Conservation (phyloP, 2,329 filamentous ascomycete species). For the Nothophoma quercina region DNA sequence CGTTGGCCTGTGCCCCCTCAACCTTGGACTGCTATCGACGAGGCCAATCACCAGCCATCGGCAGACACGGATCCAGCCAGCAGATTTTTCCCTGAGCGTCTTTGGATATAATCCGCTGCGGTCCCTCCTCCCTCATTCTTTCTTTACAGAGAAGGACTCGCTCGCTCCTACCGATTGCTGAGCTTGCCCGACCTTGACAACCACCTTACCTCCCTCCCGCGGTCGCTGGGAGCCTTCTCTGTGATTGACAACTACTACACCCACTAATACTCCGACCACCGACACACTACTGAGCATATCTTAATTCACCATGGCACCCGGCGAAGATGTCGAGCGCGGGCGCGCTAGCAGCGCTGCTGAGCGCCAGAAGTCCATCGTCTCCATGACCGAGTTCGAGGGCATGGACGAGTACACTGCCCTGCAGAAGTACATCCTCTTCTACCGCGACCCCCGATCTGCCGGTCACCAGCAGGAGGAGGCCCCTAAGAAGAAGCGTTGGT, state of each 20-base stretch:
- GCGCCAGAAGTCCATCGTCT: constrained; percentile 47
- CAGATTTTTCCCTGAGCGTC: constrained; percentile 40
- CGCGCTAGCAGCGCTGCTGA: constrained; percentile 38
- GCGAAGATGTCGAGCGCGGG: constrained; percentile 47
- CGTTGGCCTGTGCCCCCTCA: constrained; percentile 18
- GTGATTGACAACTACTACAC: constrained; percentile 27
- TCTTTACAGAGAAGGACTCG: constrained; percentile 41
- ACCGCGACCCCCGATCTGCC: constrained; percentile 65
- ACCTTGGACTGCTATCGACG: constrained; percentile 22
- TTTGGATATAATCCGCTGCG: constrained; percentile 32
- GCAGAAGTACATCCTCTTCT: constrained; percentile 72
- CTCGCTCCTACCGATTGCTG: constrained; percentile 37
- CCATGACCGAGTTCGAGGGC: constrained; percentile 52
- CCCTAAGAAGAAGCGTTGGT: constrained; percentile 65
- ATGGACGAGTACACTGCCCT: constrained; percentile 71
- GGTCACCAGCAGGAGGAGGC: constrained; percentile 54
- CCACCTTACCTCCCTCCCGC: constrained; percentile 19
- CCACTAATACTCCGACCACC: constrained; percentile 24
- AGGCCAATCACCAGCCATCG: constrained; percentile 23
- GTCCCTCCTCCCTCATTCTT: constrained; percentile 25
- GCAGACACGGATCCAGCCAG: constrained; percentile 24
- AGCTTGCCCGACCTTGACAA: constrained; percentile 38
- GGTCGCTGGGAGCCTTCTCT: constrained; percentile 41
- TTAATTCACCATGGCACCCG: constrained; percentile 36
- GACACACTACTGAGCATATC: constrained; percentile 27